Conservation (phyloP, 2,329 filamentous ascomycete genomes). For the Nemania bipapillata region DNA sequence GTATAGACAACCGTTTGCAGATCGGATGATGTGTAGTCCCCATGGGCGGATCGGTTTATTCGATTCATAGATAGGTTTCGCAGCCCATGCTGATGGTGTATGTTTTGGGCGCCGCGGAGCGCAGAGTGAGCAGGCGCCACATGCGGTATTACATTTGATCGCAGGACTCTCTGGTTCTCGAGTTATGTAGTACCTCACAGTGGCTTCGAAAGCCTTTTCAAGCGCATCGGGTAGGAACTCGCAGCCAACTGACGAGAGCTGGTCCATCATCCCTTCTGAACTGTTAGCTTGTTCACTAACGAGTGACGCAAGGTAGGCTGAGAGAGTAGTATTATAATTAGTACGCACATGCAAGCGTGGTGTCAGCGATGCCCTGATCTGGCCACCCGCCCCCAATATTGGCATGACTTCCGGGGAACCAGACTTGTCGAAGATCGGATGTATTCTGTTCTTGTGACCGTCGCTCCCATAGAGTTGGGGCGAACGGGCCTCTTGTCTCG, state of each 20-base stretch:
- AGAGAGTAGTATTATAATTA: neutral
- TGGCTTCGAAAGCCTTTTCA: conserved; percentile 49
- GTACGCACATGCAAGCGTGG: conserved; percentile 52
- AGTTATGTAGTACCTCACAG: conserved; percentile 56
- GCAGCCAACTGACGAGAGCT: conserved; percentile 62
- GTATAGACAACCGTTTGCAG: conserved; percentile 56
- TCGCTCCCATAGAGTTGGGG: conserved; percentile 66
- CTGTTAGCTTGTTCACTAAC: conserved; percentile 14
- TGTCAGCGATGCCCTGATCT: conserved; percentile 58
- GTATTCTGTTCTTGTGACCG: conserved; percentile 52
- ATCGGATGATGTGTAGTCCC: conserved; percentile 60
- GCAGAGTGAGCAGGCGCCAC: too few species aligned
- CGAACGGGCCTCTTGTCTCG: conserved; percentile 65
- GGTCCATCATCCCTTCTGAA: conserved; percentile 66
- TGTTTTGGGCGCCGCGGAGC: conserved; percentile 9
- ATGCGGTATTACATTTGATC: conserved; percentile 25
- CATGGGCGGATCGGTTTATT: conserved; percentile 62
- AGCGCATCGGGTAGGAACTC: conserved; percentile 56
- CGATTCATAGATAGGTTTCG: conserved; percentile 59
- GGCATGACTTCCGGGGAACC: conserved; percentile 77
- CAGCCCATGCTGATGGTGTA: conserved; percentile 55
- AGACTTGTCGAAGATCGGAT: conserved; percentile 63
- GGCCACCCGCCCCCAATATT: conserved; percentile 76
- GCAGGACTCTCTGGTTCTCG: conserved; percentile 42
- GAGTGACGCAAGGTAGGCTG: neutral